Conservation (phyloP, 345 rosid genomes). For the Gossypium arboreum region DNA sequence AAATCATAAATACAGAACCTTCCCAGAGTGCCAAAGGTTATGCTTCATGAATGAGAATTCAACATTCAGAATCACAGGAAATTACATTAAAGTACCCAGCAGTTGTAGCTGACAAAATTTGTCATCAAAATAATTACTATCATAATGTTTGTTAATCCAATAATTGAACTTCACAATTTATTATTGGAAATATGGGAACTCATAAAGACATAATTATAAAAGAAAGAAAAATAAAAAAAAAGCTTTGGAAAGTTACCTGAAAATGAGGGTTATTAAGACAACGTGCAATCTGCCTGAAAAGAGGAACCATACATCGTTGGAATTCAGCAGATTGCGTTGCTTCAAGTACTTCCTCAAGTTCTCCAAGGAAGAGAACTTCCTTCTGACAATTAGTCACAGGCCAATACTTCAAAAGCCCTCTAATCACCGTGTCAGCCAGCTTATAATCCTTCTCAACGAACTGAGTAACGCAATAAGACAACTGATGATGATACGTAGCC, state of each 20-base stretch:
- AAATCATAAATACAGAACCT: neutral
- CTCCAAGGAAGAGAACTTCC: conserved; percentile 68
- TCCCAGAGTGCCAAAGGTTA: neutral
- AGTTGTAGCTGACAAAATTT: neutral
- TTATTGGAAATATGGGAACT: too few relatives aligned
- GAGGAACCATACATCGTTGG: conserved; percentile 78
- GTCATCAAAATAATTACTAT: neutral
- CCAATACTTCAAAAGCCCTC: conserved; percentile 85
- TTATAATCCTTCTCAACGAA: conserved; percentile 28
- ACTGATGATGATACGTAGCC: conserved; percentile 67
- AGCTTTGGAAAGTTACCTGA: conserved; percentile 44
- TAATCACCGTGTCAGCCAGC: conserved; percentile 74
- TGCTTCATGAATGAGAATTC: neutral
- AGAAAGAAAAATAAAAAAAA: too few relatives aligned
- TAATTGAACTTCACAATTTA: too few relatives aligned
- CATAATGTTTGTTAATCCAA: neutral
- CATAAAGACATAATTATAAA: too few relatives aligned
- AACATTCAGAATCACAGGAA: conserved; percentile 5
- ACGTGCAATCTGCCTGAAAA: conserved; percentile 74
- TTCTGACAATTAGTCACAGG: conserved; percentile 80
- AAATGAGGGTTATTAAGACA: conserved; percentile 86
- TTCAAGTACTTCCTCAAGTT: conserved; percentile 45
- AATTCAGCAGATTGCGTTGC: conserved; percentile 80
- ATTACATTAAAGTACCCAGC: neutral
- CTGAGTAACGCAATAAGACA: conserved; percentile 72